Base-by-base conservation (phyloP, 345 rosid species). In the Eucalyptus polybractea region DNA sequence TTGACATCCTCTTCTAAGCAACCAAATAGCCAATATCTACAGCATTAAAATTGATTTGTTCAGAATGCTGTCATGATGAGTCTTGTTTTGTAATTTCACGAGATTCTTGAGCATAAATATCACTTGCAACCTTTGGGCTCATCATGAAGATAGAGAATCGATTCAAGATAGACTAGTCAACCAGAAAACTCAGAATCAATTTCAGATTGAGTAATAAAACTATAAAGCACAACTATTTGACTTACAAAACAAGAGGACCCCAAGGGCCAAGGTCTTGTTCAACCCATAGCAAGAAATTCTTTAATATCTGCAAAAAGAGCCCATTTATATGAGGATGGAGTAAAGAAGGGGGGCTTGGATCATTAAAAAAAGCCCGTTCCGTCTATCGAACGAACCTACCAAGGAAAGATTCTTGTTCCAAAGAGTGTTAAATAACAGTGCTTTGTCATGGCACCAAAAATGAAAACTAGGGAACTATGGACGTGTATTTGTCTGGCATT, bases 191-290 rank as follows among this genome's bases (percentile, higher is more conserved):
- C 40, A n/a, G 33, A 60, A 15, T 17, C 31, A 6, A 45, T 60
- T 44, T 49, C 56, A 10, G 45, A 86, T 56, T 10, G 31, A 42
- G 83, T 27, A 56, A 50, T 27, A 88, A 50, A 89, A 29, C 3
- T 3, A 31, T 33, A 86, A 85, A 86, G 56, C 86, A 27, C 65
- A 49, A 87, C 87, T 31, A 27, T 86, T 89, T 58, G 31, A 94
- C 99, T 97, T 94, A 98, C 99, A 98, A 88, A 33, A 93, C 99
- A 51, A 98, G 94, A 13, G 99, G 99, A 90, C 99, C 99, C 99
- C 99, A 98, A 87, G 97, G 95, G 49, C 99, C 99, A 87, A 98
- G 97, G 91, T 98, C 99, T 91, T 93, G 90, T 47, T 97, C 95
- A 92, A 98, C 99, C 99, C 99, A 98, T 93, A 94, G 80, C 89